Percentiles rank a stretch among this genome's conserved stretches.
Conservation (phyloP, 2,329 filamentous ascomycete genomes). For the Pyricularia pennisetigena region DNA sequence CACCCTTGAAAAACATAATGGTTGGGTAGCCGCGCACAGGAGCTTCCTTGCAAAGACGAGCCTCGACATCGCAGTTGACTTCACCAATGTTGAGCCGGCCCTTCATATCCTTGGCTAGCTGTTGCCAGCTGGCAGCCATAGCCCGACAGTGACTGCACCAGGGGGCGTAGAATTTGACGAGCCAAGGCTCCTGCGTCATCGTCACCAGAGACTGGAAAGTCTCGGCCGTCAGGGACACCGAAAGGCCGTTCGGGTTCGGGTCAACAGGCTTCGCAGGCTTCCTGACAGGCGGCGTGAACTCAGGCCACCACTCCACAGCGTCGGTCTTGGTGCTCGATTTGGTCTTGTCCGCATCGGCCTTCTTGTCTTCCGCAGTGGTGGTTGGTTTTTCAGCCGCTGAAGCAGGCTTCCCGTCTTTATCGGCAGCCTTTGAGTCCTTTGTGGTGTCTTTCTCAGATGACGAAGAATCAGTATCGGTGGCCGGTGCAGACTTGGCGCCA, state of each 20-base stretch:
- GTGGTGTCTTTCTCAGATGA: slow-evolving; percentile 1
- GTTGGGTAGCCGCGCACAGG: slow-evolving; percentile 74
- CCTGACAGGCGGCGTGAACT: slow-evolving; percentile 28
- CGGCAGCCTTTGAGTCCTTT: slow-evolving; percentile 8
- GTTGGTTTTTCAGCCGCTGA: slow-evolving; percentile 12
- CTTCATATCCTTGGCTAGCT: slow-evolving; percentile 86
- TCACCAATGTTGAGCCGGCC: slow-evolving; percentile 85
- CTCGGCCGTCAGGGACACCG: slow-evolving; percentile 68
- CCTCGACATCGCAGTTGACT: slow-evolving; percentile 86
- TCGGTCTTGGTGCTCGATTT: slow-evolving; percentile 14
- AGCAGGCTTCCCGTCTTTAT: slow-evolving; percentile 9
- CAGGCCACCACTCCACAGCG: slow-evolving; percentile 9
- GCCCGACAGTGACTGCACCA: slow-evolving; percentile 97
- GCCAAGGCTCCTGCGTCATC: slow-evolving; percentile 85
- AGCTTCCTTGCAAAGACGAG: slow-evolving; percentile 86
- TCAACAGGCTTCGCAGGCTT: slow-evolving; percentile 43
- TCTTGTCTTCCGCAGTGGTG: slow-evolving; percentile 11
- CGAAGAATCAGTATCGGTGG: neutral
- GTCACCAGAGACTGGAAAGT: slow-evolving; percentile 81
- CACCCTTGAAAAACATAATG: slow-evolving; percentile 84
- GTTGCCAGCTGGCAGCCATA: slow-evolving; percentile 81
- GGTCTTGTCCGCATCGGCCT: slow-evolving; percentile 2
- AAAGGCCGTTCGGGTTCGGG: slow-evolving; percentile 68
- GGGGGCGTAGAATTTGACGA: slow-evolving; percentile 96
- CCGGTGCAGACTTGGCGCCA: slow-evolving; percentile 39